Evolutionary conservation across 2,329 filamentous ascomycete species (phyloP), one percentile per base, ranked within the genome.

Genomic region (Xylaria sp.): DNA sequence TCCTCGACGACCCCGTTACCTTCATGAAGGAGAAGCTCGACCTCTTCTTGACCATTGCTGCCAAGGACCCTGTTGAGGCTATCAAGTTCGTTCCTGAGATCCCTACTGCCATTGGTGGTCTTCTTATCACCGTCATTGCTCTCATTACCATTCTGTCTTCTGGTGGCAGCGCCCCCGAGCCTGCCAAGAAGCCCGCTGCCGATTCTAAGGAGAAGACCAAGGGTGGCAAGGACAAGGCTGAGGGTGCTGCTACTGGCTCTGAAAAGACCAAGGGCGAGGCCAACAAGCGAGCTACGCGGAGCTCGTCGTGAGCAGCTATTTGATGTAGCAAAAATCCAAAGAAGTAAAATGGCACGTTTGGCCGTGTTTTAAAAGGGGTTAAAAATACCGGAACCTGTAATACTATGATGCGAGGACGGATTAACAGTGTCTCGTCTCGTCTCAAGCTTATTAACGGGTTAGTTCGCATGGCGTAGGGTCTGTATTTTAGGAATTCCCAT

Each of bases 21-120:
- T 99, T 90, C 77, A 76, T 96, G 77, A 90, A 87, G 78, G 90
- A 96, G 87, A 97, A 97, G 86, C 75, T 95, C 63, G 88, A 95
- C 69, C 86, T 95, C 65, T 99, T 99, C 84, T 74, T 94, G 70
- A 87, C 87, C 69, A 87, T 97, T 70, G 90, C 79, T 74, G 85
- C 91, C 81, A 83, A 85, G 70, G 88, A 95, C 76, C 92, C 92
- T 60, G 70, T 96, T 66, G 82, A 92, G 78, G 92, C 92, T 56
- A 79, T 92, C 78, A 90, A 91, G 79, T 90, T 91, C 69, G 90
- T 97, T 66, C 94, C 94, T 66, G 94, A 97, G 79, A 88, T 96
- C 68, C 91, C 92, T 65, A 92, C 86, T 72, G 90, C 86, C 71
- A 79, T 96, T 71, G 89, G 80, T 71, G 89, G 87, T 66, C 74